Evolutionary conservation across 2,329 filamentous ascomycete genomes (phyloP).

Genomic region (Ploettnerulaceae sp.): DNA sequence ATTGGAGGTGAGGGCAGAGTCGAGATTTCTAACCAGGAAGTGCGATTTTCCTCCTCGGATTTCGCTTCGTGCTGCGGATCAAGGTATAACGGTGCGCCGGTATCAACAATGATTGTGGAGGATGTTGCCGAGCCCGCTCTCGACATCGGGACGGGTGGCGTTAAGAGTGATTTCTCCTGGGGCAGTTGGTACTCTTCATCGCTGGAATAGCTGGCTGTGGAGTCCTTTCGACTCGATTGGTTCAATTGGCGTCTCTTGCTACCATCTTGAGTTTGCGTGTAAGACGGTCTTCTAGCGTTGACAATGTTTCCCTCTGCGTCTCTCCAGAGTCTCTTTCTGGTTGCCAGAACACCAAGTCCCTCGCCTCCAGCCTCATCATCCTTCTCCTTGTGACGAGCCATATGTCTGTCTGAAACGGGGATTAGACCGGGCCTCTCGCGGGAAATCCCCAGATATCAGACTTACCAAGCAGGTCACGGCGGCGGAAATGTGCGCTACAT

Average conservation of each 20-base stretch:
- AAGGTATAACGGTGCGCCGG: constrained; percentile 5
- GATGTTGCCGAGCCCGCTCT: constrained; percentile 20
- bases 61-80: neutral
- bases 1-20: constrained; percentile 29
- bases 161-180: constrained; percentile 8
- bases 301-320: constrained; percentile 43
- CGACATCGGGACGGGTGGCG: constrained; percentile 22
- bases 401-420: constrained; percentile 44
- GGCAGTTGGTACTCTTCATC: constrained; percentile 8
- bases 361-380: constrained; percentile 46
- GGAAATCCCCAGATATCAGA: constrained; percentile 1
- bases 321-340: constrained; percentile 46
- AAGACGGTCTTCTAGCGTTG: constrained; percentile 37
- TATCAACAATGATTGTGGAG: constrained; percentile 27
- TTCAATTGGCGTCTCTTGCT: constrained; percentile 24
- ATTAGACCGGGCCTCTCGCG: constrained; percentile 9
- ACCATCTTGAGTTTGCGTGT: constrained; percentile 25
- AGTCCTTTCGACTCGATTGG: constrained; percentile 18
- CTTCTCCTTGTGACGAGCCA: constrained; percentile 43
- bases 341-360: constrained; percentile 43
- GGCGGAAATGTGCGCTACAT: constrained; percentile 51
- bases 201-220: constrained; percentile 5
- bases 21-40: constrained; percentile 21
- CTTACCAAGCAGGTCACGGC: constrained; percentile 50
- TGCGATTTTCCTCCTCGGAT: constrained; percentile 9